phyloP scores from a whole-genome alignment of 2,329 filamentous ascomycete species.

The Calonectria montana region DNA sequence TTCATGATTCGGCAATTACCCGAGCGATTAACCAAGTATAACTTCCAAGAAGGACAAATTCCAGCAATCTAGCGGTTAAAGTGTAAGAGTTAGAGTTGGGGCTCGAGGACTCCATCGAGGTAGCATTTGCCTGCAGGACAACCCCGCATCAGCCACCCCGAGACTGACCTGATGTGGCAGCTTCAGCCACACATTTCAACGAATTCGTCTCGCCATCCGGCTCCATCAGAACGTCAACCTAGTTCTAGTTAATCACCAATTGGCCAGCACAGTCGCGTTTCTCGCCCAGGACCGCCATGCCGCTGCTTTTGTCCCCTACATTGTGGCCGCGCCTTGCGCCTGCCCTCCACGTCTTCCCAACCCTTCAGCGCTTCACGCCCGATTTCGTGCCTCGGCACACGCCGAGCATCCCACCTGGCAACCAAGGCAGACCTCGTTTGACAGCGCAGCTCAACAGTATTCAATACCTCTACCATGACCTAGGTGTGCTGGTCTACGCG shows the following conservation, averaged over 20 bases:
- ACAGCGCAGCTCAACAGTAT: neutral
- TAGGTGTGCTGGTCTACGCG: slow-evolving; percentile 46
- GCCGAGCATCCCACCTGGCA: slow-evolving; percentile 9
- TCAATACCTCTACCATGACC: slow-evolving; percentile 44
- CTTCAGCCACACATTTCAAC: slow-evolving; percentile 34
- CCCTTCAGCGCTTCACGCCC: slow-evolving; percentile 35
- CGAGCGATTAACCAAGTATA: neutral
- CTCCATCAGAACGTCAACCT: neutral
- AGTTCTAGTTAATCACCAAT: neutral
- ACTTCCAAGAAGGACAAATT: neutral
- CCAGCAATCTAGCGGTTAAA: neutral
- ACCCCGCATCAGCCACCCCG: slow-evolving; percentile 34
- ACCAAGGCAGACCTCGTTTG: neutral
- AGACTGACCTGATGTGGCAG: slow-evolving; percentile 15
- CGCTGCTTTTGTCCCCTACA: no score
- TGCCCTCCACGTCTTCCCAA: slow-evolving; percentile 13
- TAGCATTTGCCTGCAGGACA: neutral
- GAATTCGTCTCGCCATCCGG: neutral
- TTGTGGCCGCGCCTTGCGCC: neutral
- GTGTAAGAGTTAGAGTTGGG: neutral
- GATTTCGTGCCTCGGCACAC: slow-evolving; percentile 29
- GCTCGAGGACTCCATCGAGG: neutral
- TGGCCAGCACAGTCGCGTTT: neutral
- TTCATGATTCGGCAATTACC: neutral
- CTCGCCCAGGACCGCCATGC: neutral